phyloP scores from a whole-genome alignment of 2,329 filamentous ascomycete genomes.

The Aspergillus caelatus region DNA sequence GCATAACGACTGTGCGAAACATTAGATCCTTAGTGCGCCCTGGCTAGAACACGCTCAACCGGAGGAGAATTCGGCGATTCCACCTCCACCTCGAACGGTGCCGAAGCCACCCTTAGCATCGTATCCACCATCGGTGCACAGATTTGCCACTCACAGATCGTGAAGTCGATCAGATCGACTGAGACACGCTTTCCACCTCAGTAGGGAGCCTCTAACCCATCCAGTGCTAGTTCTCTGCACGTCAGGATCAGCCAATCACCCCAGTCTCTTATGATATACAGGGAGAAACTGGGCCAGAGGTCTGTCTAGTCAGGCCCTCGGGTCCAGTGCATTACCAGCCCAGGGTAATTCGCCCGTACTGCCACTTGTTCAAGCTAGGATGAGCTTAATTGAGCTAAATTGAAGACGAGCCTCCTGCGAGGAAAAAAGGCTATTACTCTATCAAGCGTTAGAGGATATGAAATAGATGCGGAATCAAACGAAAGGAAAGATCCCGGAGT shows the following conservation, averaged over 20 bases:
- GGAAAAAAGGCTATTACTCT: neutral
- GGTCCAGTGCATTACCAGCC: neutral
- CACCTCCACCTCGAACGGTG: neutral
- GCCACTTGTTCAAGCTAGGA: neutral
- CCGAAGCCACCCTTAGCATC: neutral
- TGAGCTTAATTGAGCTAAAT: constrained; percentile 4
- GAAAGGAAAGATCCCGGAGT: neutral
- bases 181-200: neutral
- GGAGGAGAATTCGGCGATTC: neutral
- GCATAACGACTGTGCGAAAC: too few species aligned
- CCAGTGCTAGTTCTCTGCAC: neutral
- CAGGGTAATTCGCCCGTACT: neutral
- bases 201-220: neutral
- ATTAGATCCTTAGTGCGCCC: neutral
- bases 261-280: neutral
- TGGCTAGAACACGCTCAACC: neutral
- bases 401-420: neutral
- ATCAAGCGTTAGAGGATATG: neutral
- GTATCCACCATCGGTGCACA: neutral
- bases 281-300: neutral
- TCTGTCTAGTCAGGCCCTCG: neutral
- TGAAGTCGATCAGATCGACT: neutral
- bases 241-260: neutral
- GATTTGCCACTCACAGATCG: neutral
- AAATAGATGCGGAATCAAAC: neutral